Conservation (phyloP, 371 early-diverging fungal genomes). For the Mortierella sp. region DNA sequence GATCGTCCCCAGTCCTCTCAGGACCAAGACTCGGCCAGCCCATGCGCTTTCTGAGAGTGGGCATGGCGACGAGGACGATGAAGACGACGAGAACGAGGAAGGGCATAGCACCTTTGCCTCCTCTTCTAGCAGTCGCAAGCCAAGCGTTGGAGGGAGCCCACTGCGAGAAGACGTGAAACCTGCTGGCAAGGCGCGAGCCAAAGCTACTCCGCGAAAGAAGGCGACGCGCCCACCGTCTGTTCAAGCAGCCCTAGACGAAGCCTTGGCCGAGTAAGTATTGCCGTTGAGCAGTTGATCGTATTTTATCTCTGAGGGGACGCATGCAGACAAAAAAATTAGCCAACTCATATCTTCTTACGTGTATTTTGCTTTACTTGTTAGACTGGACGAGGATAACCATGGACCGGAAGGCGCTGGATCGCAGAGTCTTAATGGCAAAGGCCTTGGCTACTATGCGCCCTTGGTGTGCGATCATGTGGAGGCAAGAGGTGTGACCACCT, state of each 20-base stretch:
- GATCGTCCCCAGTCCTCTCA: neutral
- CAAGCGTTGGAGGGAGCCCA: conserved; percentile 28
- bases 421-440: conserved; percentile 46
- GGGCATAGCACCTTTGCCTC: conserved; percentile 16
- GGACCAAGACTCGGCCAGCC: neutral
- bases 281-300: neutral
- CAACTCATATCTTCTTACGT: neutral
- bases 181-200: conserved; percentile 13
- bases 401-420: conserved; percentile 36
- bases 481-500: conserved; percentile 71
- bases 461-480: conserved; percentile 75
- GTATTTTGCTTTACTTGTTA: conserved; percentile 7
- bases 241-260: conserved; percentile 21
- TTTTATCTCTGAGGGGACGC: neutral
- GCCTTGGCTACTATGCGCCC: conserved; percentile 73
- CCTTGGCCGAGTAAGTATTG: conserved; percentile 26
- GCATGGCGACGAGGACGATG: conserved; percentile 17
- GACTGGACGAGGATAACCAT: conserved; percentile 32
- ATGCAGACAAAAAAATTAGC: neutral
- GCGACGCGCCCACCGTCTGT: conserved; percentile 11
- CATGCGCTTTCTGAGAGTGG: neutral
- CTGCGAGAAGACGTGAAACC: conserved; percentile 14
- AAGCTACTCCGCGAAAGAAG: conserved; percentile 3
- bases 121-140: conserved; percentile 28
- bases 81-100: conserved; percentile 14